Evolutionary conservation across 1,139 yeast genomes (phyloP).

Genomic region (Taiozyma sp.): DNA sequence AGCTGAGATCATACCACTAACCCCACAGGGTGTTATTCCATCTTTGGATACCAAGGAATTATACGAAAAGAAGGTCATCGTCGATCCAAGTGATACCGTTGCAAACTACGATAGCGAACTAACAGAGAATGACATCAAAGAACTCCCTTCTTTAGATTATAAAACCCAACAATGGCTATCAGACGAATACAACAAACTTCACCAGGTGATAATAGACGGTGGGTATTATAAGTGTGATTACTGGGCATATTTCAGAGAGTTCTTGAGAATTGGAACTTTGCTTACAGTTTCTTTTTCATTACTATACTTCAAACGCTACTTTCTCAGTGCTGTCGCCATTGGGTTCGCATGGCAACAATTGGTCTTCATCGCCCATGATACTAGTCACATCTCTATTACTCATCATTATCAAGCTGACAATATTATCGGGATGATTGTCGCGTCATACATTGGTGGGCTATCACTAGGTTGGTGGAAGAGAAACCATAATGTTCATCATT

Average conservation of each 20-base stretch:
- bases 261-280: constrained; percentile 51
- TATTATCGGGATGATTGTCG: constrained; percentile 64
- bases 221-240: constrained; percentile 72
- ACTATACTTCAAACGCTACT: constrained; percentile 40
- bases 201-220: constrained; percentile 44
- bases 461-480: constrained; percentile 95
- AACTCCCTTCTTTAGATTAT: constrained; percentile 60
- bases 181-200: constrained; percentile 54
- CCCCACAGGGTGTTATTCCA: constrained; percentile 43
- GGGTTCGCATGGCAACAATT: constrained; percentile 90
- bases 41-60: constrained; percentile 35
- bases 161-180: constrained; percentile 57
- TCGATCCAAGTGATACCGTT: constrained; percentile 50
- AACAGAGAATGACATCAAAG: constrained; percentile 46
- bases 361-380: constrained; percentile 85
- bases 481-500: constrained; percentile 86
- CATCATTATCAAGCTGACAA: constrained; percentile 80
- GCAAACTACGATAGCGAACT: constrained; percentile 52
- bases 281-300: constrained; percentile 47
- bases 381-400: constrained; percentile 80
- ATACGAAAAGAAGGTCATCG: constrained; percentile 32
- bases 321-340: constrained; percentile 54
- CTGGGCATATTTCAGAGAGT: constrained; percentile 63
- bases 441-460: constrained; percentile 81
- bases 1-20: constrained; percentile 39